Base-by-base conservation (phyloP, 2,329 filamentous ascomycete species). In the Fusarium guadeloupense region DNA sequence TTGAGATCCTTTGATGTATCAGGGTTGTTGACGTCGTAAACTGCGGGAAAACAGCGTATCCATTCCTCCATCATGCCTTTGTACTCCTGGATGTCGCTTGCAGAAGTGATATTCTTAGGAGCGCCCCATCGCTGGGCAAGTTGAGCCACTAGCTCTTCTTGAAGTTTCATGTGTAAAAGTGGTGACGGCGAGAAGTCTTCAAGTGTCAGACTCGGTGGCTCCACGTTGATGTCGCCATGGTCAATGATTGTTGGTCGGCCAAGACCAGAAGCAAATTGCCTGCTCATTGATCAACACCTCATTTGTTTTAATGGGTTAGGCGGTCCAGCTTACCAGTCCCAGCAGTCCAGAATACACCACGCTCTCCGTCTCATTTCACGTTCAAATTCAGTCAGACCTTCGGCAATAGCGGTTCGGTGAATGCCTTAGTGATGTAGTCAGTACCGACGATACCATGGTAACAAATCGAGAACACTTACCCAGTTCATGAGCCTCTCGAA, bases 1-100 rank as follows among this genome's bases (percentile, higher is more conserved):
- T 70, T 58, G 3, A 69, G 53, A 46, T 84, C 81, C 34, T 76
- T 72, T 4, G 71, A 74, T 0, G 67, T 75, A 47, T 83, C 79
- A 0, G 80, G 74, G 14, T 76, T 59, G 4, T 69, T 58, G 9
- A 81, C 51, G 10, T 69, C 66, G 38, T 78, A 81, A 0, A 77
- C 69, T 1, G 74, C 63, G 4, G 80, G 80, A 17, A 84, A 74
- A 7, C 69, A 71, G 4, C 67, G 58, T 17, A 80, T 75, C 75
- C 80, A 83, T 4, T 69, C 69, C 17, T 81, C 73, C 8, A 80
- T 71, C 6, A 70, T 69, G 2, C 44, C 23, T 25, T 53, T 74
- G 43, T 76, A 73, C 40, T 71, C 68, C 28, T 67, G 53, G 4
- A 75, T 62, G 14, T 79, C 69, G 5, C 70, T 59, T 3, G 67